Evolutionary conservation across 169 alveolate species (phyloP).

Genomic region (Plasmodium reichenowi): DNA sequence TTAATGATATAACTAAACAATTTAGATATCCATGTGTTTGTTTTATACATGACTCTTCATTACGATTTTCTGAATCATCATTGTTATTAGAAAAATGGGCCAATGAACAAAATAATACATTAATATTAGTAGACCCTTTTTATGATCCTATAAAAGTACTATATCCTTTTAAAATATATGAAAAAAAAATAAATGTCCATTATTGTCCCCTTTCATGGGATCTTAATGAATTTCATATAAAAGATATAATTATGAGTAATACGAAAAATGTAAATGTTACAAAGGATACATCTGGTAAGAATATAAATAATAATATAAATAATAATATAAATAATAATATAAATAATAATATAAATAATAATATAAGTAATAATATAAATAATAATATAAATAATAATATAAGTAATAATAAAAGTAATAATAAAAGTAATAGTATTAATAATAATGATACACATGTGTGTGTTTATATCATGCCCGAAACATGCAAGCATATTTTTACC

Average conservation of each 20-base stretch:
- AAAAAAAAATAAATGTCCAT: conserved; percentile 31
- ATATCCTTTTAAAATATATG: conserved; percentile 33
- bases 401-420: not conserved
- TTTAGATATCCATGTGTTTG: conserved; percentile 76
- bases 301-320: not conserved
- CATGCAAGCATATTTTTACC: no score
- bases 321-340: not conserved
- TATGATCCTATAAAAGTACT: conserved; percentile 58
- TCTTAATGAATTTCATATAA: conserved; percentile 25
- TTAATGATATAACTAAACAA: conserved; percentile 34
- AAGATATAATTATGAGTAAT: conserved; percentile 30
- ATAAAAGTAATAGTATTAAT: not conserved
- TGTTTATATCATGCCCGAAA: no score
- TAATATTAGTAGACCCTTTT: conserved; percentile 42
- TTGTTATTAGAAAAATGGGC: conserved; percentile 66
- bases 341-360: no score
- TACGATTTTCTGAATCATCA: conserved; percentile 66
- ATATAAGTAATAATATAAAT: not conserved
- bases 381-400: not conserved
- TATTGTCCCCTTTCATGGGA: conserved; percentile 69
- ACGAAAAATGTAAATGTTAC: conserved; percentile 37
- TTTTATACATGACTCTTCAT: conserved; percentile 60
- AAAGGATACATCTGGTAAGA: not conserved
- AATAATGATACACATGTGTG: not conserved
- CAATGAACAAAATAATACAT: conserved; percentile 38